Base-by-base conservation (phyloP, 345 rosid species). In the Salix dunnii region DNA sequence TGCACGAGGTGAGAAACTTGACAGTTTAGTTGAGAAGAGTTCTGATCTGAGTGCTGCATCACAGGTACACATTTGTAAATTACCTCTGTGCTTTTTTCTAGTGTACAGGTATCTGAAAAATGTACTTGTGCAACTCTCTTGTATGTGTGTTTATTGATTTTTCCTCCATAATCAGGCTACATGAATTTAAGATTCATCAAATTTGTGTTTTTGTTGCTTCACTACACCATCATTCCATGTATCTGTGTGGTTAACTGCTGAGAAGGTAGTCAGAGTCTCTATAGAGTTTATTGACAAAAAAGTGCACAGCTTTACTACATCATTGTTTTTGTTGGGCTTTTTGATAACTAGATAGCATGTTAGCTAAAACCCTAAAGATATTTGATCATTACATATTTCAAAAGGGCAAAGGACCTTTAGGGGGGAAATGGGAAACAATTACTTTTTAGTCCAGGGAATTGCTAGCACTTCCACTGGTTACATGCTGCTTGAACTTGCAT, bases 21-120 rank as follows among this genome's bases (percentile, higher is more conserved):
- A 94, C 88, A 91, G 97, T 81, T 86, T 96, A 81, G 98, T 96
- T 51, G 98, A 93, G 82, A 96, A 96, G 91, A 96, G 99, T 84
- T 96, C 98, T 51, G 98, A 96, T 87, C 84, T 96, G 78, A 96
- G 99, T 85, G 87, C 89, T 78, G 97, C 98, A 76, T 93, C 98
- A 6, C 98, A 96, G 99, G 99, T 96, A 87, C 58, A 38, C 49
- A 5, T 60, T 9, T 69, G 28, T 51, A 12, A 25, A 11, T 31
- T 72, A 12, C 68, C 20, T 11, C 27, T 35, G 0, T 55, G 58
- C 69, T 43, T 79, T 70, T 14, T 43, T 58, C 30, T 30, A 35
- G 6, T 71, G 20, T 61, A 36, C 36, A 31, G 4, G 75, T 42
- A 33, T 27, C 30, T 25, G 17, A 51, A 25, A 21, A 55, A 28